Percentiles rank a stretch among this genome's conserved stretches.
These are phyloP conservation scores for Otatea glauca DNA, from an alignment of 176 grass and related monocot genomes.

Conservation along the genomic window DNA sequence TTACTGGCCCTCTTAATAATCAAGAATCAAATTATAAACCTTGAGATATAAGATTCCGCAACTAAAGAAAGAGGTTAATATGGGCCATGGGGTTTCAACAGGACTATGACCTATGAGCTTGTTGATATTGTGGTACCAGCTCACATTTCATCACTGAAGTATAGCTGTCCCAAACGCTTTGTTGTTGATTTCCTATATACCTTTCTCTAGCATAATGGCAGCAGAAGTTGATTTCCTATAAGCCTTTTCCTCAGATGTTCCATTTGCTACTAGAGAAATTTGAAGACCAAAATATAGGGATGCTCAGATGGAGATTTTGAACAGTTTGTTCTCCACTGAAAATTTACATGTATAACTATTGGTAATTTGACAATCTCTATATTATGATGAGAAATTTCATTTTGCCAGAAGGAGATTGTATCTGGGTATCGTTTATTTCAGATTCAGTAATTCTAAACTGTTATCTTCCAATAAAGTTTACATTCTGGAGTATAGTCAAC, in stretches of 20 bases:
- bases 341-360: constrained; percentile 30
- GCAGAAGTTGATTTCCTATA: not conserved
- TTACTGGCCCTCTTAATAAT: constrained; percentile 38
- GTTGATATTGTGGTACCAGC: not conserved
- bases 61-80: constrained; percentile 9
- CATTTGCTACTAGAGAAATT: not conserved
- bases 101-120: constrained; percentile 12
- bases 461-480: not conserved
- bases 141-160: constrained; percentile 13
- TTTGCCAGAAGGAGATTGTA: constrained; percentile 7
- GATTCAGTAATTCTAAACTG: not conserved
- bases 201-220: not conserved
- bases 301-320: not conserved
- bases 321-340: not conserved
- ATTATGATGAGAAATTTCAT: not conserved
- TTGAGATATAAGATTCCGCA: not conserved
- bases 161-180: not conserved
- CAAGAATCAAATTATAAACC: constrained; percentile 55
- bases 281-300: not conserved
- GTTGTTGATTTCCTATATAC: not conserved
- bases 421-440: not conserved
- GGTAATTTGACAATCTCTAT: not conserved
- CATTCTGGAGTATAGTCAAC: not conserved
- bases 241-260: not conserved
- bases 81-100: constrained; percentile 1